Conservation (phyloP, 2,329 filamentous ascomycete genomes). For the Monilinia aucupariae region DNA sequence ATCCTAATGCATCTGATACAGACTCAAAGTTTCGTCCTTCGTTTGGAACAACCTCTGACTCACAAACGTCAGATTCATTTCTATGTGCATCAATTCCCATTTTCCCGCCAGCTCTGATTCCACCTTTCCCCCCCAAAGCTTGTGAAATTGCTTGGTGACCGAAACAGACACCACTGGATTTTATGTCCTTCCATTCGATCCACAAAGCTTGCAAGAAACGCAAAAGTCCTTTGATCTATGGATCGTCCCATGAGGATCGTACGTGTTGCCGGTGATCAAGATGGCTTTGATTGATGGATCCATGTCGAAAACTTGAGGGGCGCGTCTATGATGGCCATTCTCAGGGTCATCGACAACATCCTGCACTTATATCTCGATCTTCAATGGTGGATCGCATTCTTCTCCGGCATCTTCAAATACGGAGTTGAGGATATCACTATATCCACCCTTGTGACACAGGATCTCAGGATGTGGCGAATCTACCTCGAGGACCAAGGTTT, state of each 20-base stretch:
- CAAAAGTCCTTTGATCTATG: conserved; percentile 72
- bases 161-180: conserved; percentile 80
- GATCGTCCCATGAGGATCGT: conserved; percentile 65
- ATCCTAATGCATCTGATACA: conserved; percentile 87
- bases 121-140: conserved; percentile 63
- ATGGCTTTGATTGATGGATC: conserved; percentile 62
- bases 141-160: conserved; percentile 80
- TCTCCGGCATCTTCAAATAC: conserved; percentile 48
- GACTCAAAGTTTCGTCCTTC: conserved; percentile 42
- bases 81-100: conserved; percentile 76
- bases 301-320: conserved; percentile 7
- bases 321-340: conserved; percentile 6
- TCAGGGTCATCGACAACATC: conserved; percentile 44
- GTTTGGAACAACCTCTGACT: conserved; percentile 62
- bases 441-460: conserved; percentile 44
- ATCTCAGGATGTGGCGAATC: conserved; percentile 51
- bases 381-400: conserved; percentile 48
- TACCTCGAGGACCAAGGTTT: conserved; percentile 52
- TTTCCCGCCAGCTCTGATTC: conserved; percentile 58
- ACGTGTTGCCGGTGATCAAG: conserved; percentile 70
- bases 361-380: conserved; percentile 49
- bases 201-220: conserved; percentile 58
- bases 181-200: conserved; percentile 53
- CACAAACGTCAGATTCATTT: conserved; percentile 60
- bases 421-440: conserved; percentile 48